These are phyloP conservation scores for Thelephora ganbajun DNA, from an alignment of 768 basidiomycete genomes.

Conservation along the genomic window DNA sequence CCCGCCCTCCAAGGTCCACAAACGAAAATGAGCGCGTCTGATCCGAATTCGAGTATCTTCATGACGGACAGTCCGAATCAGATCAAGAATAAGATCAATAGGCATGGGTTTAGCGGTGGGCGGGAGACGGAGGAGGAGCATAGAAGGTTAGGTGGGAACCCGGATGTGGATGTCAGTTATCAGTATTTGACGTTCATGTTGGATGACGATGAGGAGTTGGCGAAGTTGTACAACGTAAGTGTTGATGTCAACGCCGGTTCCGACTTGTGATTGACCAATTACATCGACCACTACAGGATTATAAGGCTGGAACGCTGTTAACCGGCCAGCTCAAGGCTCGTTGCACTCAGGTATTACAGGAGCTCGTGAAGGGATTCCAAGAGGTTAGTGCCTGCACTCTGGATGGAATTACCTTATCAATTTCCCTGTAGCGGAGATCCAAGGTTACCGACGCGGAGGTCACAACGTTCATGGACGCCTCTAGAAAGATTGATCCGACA, in stretches of 20 bases:
- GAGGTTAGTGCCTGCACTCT: conserved; percentile 29
- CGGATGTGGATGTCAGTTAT: conserved; percentile 91
- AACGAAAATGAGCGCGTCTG: conserved; percentile 98
- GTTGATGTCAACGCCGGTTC: background rate
- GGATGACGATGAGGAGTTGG: conserved; percentile 87
- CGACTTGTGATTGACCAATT: background rate
- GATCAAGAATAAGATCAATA: conserved; percentile 96
- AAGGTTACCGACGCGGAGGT: conserved; percentile 70
- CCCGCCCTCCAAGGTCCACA: conserved; percentile 96
- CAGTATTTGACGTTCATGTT: conserved; percentile 93
- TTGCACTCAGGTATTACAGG: conserved; percentile 74
- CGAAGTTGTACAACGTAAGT: conserved; percentile 58
- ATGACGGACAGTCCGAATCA: conserved; percentile 89
- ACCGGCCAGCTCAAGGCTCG: conserved; percentile 86
- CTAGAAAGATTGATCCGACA: conserved; percentile 56
- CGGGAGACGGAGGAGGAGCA: conserved; percentile 95
- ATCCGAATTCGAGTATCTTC: conserved; percentile 85
- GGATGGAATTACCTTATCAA: background rate
- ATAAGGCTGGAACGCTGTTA: conserved; percentile 74
- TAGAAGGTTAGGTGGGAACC: conserved; percentile 71
- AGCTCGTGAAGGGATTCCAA: conserved; percentile 80
- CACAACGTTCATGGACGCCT: conserved; percentile 66
- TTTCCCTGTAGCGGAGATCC: conserved; percentile 46
- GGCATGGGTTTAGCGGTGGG: conserved; percentile 93
- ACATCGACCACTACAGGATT: conserved; percentile 46